These are phyloP conservation scores for Termitomyces bulborhizus DNA, from an alignment of 768 basidiomycete genomes.

Conservation along the genomic window DNA sequence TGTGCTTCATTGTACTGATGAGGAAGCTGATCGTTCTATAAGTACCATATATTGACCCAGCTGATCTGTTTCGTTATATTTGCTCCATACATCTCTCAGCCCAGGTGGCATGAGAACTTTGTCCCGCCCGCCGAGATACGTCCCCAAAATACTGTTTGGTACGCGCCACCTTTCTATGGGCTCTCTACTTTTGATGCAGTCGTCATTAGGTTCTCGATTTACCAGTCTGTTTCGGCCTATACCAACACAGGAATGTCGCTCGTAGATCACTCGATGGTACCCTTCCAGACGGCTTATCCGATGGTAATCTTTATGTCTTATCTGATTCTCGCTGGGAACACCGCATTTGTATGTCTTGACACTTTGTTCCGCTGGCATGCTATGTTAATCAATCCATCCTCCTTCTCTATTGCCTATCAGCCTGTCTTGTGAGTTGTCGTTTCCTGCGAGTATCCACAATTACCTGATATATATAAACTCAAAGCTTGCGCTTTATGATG, in stretches of 20 bases:
- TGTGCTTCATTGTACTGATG: neutral
- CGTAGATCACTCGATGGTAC: slow-evolving; percentile 86
- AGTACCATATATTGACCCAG: slow-evolving; percentile 81
- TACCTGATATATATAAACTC: neutral
- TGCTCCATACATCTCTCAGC: slow-evolving; percentile 69
- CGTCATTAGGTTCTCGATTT: slow-evolving; percentile 66
- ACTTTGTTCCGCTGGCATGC: neutral
- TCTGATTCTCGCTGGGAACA: slow-evolving; percentile 88
- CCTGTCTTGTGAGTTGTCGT: slow-evolving; percentile 71
- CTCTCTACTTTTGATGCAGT: neutral
- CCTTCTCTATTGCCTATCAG: slow-evolving; percentile 28
- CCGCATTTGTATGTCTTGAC: slow-evolving; percentile 70
- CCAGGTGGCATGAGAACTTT: slow-evolving; percentile 57
- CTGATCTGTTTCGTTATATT: slow-evolving; percentile 66
- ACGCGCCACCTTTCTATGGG: neutral
- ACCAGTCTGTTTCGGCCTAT: slow-evolving; percentile 82
- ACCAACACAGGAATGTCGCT: slow-evolving; percentile 87
- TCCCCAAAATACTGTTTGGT: slow-evolving; percentile 63
- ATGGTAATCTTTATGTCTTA: slow-evolving; percentile 71
- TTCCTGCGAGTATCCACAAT: neutral
- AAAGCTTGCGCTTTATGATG: slow-evolving; percentile 79
- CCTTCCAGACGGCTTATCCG: slow-evolving; percentile 81
- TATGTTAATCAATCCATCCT: slow-evolving; percentile 1
- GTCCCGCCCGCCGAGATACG: slow-evolving; percentile 51
- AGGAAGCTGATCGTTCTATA: neutral